Evolutionary conservation across 2,329 filamentous ascomycete species (phyloP).

Genomic region (Epichloe bromicola): DNA sequence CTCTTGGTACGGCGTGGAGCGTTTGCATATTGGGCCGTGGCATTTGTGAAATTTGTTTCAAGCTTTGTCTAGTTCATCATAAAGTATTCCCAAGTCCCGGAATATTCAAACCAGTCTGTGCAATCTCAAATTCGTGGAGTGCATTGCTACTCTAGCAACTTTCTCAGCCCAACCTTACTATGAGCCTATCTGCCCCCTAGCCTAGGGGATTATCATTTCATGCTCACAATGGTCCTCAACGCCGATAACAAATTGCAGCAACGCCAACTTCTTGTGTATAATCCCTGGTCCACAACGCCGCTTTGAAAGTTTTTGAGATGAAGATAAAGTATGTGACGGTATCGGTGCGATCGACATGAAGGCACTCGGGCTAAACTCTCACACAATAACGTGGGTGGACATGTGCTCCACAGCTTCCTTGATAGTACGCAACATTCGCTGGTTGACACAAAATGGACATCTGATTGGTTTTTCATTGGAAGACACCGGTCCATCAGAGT

Average conservation of each 20-base stretch:
- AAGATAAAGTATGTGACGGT: background rate
- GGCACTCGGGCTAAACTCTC: slow-evolving; percentile 3
- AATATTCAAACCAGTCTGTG: too few species aligned
- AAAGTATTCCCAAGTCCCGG: too few species aligned
- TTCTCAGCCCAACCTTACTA: background rate
- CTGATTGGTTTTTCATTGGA: slow-evolving; percentile 36
- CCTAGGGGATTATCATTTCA: background rate
- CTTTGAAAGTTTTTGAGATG: background rate
- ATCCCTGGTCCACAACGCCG: background rate
- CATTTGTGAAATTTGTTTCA: background rate
- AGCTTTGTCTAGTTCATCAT: too few species aligned
- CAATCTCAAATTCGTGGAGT: too few species aligned
- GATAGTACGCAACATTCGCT: slow-evolving; percentile 45
- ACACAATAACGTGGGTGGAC: slow-evolving; percentile 48
- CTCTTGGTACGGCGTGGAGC: background rate
- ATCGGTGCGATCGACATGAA: background rate
- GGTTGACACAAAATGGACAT: slow-evolving; percentile 49
- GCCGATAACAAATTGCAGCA: background rate
- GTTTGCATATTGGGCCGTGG: background rate
- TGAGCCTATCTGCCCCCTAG: background rate
- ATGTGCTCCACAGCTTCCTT: slow-evolving; percentile 51
- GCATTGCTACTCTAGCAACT: background rate
- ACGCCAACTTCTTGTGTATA: too few species aligned
- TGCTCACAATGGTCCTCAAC: background rate
- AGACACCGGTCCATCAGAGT: slow-evolving; percentile 33